Evolutionary conservation across 108 stramenopile genomes (phyloP).

Genomic region (Asterionellopsis glacialis): DNA sequence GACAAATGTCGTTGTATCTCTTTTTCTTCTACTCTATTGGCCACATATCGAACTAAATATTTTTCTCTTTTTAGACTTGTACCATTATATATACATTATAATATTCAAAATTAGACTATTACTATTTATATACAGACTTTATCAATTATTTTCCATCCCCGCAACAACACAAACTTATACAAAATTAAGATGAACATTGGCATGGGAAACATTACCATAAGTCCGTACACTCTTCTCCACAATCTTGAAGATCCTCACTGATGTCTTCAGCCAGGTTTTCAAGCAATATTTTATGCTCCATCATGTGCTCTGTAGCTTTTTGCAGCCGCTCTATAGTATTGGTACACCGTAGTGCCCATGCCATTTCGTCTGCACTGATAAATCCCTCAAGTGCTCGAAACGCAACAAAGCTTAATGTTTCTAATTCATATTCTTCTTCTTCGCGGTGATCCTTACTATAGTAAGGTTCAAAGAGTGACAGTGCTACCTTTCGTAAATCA

Average conservation of each 20-base stretch:
- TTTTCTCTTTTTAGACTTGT: too few species aligned
- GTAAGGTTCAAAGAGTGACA: constrained; percentile 38
- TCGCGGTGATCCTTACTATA: constrained; percentile 35
- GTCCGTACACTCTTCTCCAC: constrained; percentile 70
- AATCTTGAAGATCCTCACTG: constrained; percentile 45
- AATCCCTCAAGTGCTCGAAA: constrained; percentile 34
- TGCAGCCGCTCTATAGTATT: constrained; percentile 50
- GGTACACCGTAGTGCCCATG: constrained; percentile 31
- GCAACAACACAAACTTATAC: too few species aligned
- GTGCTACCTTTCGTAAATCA: constrained; percentile 32
- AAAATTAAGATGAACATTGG: too few species aligned
- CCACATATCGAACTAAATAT: too few species aligned
- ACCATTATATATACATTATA: too few species aligned
- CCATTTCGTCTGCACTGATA: constrained; percentile 25
- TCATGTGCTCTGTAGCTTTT: constrained; percentile 40
- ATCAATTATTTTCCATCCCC: too few species aligned
- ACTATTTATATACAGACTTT: too few species aligned
- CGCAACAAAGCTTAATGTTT: constrained; percentile 48
- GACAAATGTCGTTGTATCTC: too few species aligned
- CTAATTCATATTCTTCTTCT: constrained; percentile 57
- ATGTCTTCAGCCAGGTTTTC: constrained; percentile 31
- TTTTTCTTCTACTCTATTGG: too few species aligned
- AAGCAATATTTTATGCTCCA: constrained; percentile 35
- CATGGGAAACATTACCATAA: constrained; percentile 27
- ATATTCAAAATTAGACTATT: too few species aligned